phyloP scores from a whole-genome alignment of 139 green algal species.

The Chlamydomonas sp. region DNA sequence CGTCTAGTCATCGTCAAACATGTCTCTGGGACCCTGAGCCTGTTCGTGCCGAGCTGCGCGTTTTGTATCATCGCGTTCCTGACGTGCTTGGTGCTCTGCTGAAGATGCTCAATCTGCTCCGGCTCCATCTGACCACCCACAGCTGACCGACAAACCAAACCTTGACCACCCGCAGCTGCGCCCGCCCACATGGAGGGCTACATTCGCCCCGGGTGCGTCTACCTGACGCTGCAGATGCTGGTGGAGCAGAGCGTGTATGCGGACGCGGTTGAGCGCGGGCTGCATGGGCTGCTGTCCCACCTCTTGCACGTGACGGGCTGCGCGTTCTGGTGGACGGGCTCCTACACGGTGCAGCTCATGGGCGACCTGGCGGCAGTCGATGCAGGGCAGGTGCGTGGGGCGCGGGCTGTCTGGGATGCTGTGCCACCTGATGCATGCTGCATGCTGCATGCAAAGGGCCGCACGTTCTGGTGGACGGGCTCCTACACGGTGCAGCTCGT shows the following conservation, averaged over 20 bases:
- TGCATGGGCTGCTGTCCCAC: slow-evolving; percentile 30
- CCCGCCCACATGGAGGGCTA: slow-evolving; percentile 49
- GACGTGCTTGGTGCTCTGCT: no score
- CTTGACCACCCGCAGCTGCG: slow-evolving; percentile 8
- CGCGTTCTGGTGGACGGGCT: slow-evolving; percentile 39
- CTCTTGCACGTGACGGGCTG: slow-evolving; percentile 27
- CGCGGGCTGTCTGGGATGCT: slow-evolving; percentile 24
- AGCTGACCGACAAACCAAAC: slow-evolving; percentile 31
- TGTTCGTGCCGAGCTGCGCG: no score
- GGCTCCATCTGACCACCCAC: slow-evolving; percentile 52
- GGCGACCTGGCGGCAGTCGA: slow-evolving; percentile 23
- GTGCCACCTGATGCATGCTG: slow-evolving; percentile 33
- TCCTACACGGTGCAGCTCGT: slow-evolving; percentile 44
- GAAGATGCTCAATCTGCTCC: no score
- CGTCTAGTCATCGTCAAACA: no score
- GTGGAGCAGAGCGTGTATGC: slow-evolving; percentile 17
- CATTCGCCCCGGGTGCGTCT: slow-evolving; percentile 74
- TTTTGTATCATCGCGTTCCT: no score
- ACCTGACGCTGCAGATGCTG: slow-evolving; percentile 54
- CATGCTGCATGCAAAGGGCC: slow-evolving; percentile 11
- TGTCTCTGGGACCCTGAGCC: no score
- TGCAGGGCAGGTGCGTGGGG: background rate
- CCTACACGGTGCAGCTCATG: slow-evolving; percentile 42
- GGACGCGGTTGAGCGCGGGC: slow-evolving; percentile 7
- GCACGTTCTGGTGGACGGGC: slow-evolving; percentile 38